phyloP scores from a whole-genome alignment of 2,329 filamentous ascomycete species.

The Claviceps monticola region DNA sequence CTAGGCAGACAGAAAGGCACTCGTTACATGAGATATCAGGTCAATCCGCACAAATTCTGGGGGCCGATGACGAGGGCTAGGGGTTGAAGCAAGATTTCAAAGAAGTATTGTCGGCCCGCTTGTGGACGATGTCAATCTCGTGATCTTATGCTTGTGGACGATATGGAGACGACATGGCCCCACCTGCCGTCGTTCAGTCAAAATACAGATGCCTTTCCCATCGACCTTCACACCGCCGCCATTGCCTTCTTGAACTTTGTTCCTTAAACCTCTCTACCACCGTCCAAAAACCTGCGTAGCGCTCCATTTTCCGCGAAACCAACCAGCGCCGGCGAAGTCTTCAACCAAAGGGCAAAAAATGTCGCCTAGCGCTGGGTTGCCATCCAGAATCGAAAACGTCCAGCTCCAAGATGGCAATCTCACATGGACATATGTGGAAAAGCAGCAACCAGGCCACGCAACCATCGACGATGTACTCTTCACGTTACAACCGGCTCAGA shows the following conservation, averaged over 20 bases:
- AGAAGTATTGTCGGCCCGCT: background rate
- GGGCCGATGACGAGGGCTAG: slow-evolving; percentile 59
- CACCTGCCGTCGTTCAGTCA: background rate
- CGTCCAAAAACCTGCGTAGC: background rate
- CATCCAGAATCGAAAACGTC: slow-evolving; percentile 9
- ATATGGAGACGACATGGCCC: background rate
- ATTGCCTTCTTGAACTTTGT: background rate
- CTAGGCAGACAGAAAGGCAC: slow-evolving; percentile 57
- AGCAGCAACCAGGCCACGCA: slow-evolving; percentile 7
- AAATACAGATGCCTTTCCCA: background rate
- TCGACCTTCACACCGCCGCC: background rate
- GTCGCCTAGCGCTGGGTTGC: background rate
- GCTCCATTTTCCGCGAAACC: background rate
- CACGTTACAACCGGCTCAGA: slow-evolving; percentile 6
- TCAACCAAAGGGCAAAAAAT: background rate
- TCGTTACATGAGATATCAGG: slow-evolving; percentile 72
- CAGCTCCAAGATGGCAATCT: slow-evolving; percentile 12
- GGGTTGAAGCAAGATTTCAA: slow-evolving; percentile 9
- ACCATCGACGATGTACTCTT: slow-evolving; percentile 17
- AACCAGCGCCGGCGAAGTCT: background rate
- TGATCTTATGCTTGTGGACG: background rate
- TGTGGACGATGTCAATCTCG: background rate
- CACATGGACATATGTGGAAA: slow-evolving; percentile 13
- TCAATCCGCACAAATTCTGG: slow-evolving; percentile 87
- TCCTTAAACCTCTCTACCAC: too few species aligned